Evolutionary conservation across 2,329 filamentous ascomycete species (phyloP), one percentile per base, ranked within the genome.

Genomic region (Aureobasidium sp.): DNA sequence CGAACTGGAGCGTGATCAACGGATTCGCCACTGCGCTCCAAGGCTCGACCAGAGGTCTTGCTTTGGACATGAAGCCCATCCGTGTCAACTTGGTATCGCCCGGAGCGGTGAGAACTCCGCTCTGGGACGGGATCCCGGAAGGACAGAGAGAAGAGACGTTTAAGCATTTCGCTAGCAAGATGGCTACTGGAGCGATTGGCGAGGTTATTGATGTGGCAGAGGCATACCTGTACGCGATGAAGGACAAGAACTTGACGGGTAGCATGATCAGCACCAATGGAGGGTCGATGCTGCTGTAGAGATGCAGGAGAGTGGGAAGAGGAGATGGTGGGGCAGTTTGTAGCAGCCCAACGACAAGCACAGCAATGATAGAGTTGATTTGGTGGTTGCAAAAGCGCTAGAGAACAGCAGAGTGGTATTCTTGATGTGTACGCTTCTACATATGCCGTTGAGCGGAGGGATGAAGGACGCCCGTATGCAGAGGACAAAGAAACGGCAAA

Each of bases 11-110:
- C 3, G 67, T 80, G 17, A 58, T 79, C 1, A 70, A 71, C 0
- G 67, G 68, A 2, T 77, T 74, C 49, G 74, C 72, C 0, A 73
- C 76, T 0, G 81, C 75, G 0, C 57, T 79, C 6, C 71, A 80
- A 45, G 73, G 75, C 3, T 71, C 85, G 63, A 71, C 73, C 2
- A 71, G 78, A 2, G 75, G 72, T 3, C 66, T 87, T 29, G 83
- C 83, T 2, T 60, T 85, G 27, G 83, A 86, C 60, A 61, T 88
- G 53, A 75, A 74, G 57, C 84, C 84, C 0, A 66, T 85, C 7
- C 69, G 84, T 2, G 81, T 85, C 22, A 87, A 87, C 62, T 62
- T 76, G 0, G 78, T 86, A 1, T 70, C 67, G 50, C 80, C 81
- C 0, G 84, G 83, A 0, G 68, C 71, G 0, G 71, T 74, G 25